Evolutionary conservation across 1,284 basidiomycete genomes (phyloP).

Genomic region (Cutaneotrichosporon daszewskae): DNA sequence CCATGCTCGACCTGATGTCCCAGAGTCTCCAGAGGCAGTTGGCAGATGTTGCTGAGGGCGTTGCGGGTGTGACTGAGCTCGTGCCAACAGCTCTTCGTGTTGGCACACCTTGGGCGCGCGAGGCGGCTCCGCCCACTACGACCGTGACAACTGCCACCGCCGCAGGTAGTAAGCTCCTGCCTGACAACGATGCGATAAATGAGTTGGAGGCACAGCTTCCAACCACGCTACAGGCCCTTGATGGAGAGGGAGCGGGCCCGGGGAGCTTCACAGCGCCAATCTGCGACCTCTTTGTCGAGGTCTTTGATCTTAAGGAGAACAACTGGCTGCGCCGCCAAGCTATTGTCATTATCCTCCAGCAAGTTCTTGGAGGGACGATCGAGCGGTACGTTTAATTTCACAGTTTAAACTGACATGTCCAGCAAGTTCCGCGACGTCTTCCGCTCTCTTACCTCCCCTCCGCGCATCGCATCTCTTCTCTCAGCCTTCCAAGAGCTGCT

Average conservation of each 20-base stretch:
- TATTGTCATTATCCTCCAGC: conserved; percentile 91
- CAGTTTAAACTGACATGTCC: not conserved
- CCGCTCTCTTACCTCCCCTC: conserved; percentile 59
- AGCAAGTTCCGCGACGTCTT: conserved; percentile 67
- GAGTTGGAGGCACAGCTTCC: conserved; percentile 47
- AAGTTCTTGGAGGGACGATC: conserved; percentile 89
- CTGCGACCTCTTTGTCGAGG: conserved; percentile 82
- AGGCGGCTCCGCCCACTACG: not conserved
- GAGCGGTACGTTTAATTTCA: conserved; percentile 56
- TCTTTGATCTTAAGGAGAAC: conserved; percentile 91
- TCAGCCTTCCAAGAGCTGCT: conserved; percentile 62
- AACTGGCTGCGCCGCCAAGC: conserved; percentile 95
- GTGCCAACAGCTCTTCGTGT: too few species aligned
- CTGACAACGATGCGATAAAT: not conserved
- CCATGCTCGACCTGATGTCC: conserved; percentile 82
- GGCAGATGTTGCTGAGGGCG: conserved; percentile 70
- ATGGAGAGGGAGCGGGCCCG: conserved; percentile 70
- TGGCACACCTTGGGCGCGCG: not conserved
- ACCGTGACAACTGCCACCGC: not conserved
- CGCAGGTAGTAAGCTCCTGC: not conserved
- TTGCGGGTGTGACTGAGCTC: conserved; percentile 70
- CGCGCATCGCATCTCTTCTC: conserved; percentile 63
- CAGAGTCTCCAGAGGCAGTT: conserved; percentile 69
- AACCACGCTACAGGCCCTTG: conserved; percentile 60
- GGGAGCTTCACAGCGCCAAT: conserved; percentile 87